phyloP scores from a whole-genome alignment of 2,329 filamentous ascomycete species.

The Daldinia sp. region DNA sequence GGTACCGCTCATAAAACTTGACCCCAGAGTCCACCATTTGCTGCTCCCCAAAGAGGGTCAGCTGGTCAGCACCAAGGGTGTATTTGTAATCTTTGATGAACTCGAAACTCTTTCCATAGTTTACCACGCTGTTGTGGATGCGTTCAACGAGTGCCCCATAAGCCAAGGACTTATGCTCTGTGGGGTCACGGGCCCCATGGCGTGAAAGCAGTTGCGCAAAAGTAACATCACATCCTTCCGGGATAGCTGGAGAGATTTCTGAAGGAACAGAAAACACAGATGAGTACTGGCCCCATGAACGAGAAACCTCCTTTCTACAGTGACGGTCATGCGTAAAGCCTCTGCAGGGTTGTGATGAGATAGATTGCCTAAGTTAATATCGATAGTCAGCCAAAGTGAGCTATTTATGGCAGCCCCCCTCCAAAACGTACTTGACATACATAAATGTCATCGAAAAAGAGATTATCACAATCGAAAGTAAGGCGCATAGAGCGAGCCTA shows the following conservation, averaged over 20 bases:
- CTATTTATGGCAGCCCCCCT: slow-evolving; percentile 24
- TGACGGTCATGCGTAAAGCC: slow-evolving; percentile 69
- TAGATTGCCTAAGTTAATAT: slow-evolving; percentile 36
- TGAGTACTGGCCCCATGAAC: slow-evolving; percentile 88
- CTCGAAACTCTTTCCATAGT: slow-evolving; percentile 72
- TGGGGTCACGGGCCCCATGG: slow-evolving; percentile 88
- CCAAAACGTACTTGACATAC: slow-evolving; percentile 39
- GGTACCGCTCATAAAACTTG: slow-evolving; percentile 81
- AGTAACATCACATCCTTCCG: slow-evolving; percentile 76
- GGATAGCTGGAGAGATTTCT: slow-evolving; percentile 69
- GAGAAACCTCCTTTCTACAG: slow-evolving; percentile 71
- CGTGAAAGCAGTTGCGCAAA: slow-evolving; percentile 86
- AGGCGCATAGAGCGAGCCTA: slow-evolving; percentile 37
- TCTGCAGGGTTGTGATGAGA: slow-evolving; percentile 60
- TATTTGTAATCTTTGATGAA: slow-evolving; percentile 82
- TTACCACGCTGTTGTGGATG: slow-evolving; percentile 69
- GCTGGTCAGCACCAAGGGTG: slow-evolving; percentile 74
- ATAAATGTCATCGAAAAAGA: slow-evolving; percentile 42
- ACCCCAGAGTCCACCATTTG: slow-evolving; percentile 80
- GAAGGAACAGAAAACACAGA: slow-evolving; percentile 84
- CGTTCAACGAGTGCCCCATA: slow-evolving; percentile 75
- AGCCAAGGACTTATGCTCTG: slow-evolving; percentile 70
- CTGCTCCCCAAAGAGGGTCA: slow-evolving; percentile 75
- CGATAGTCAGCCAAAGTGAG: slow-evolving; percentile 31
- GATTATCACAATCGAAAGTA: slow-evolving; percentile 43